phyloP scores from a whole-genome alignment of 2,329 filamentous ascomycete genomes.

The Didymella lethalis region DNA sequence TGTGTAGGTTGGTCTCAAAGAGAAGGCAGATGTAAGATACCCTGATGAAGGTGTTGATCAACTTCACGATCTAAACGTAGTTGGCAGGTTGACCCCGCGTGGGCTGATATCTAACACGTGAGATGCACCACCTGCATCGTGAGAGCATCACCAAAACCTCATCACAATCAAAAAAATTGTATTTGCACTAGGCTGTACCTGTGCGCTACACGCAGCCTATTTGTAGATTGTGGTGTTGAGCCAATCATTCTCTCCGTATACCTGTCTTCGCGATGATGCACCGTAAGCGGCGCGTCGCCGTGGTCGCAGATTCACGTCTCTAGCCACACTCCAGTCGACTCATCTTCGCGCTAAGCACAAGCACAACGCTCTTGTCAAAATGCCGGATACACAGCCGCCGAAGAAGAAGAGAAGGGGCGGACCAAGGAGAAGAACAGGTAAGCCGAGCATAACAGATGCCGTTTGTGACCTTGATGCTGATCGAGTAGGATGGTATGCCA shows the following conservation, averaged over 20 bases:
- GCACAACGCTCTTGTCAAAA: not conserved
- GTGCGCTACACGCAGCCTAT: not conserved
- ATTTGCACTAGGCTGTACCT: no score
- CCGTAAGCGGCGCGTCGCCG: not conserved
- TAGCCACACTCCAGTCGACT: not conserved
- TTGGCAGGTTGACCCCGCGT: conserved; percentile 11
- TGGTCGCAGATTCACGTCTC: conserved; percentile 2
- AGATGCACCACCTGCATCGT: conserved; percentile 3
- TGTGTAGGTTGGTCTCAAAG: not conserved
- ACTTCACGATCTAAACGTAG: not conserved
- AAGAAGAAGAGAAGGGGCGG: conserved; percentile 42
- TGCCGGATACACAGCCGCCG: conserved; percentile 10
- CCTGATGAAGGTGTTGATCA: not conserved
- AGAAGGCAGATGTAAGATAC: not conserved
- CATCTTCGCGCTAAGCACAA: not conserved
- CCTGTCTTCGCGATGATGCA: not conserved
- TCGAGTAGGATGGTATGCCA: conserved; percentile 14
- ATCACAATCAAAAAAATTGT: not conserved
- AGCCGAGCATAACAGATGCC: not conserved
- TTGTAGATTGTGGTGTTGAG: not conserved
- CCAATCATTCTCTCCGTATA: not conserved
- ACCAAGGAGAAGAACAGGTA: conserved; percentile 39
- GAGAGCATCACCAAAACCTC: not conserved
- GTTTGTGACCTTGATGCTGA: not conserved
- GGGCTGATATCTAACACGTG: conserved; percentile 16